Base-by-base conservation (phyloP, 2,329 filamentous ascomycete genomes). In the Phyllosticta citriasiana region DNA sequence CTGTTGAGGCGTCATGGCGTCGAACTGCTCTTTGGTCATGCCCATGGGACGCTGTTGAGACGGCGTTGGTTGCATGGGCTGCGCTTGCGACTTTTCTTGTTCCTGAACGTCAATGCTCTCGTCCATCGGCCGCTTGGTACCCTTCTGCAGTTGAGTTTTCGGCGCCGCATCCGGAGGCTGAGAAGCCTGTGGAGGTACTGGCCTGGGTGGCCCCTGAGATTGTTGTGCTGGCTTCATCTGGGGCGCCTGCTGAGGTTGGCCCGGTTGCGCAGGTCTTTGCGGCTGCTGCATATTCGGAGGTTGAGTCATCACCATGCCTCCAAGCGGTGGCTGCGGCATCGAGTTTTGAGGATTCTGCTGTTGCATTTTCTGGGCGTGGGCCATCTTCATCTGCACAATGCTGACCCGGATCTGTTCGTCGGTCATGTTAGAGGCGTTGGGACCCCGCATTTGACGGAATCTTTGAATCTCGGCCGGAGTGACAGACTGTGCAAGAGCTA, bases 401-500 rank as follows among this genome's bases (percentile, higher is more conserved):
- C 64, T 60, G 55, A 64, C 57, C 40, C 73, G 71, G 22, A 81
- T 67, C 57, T 77, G 72, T 3, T 80, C 78, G 63, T 80, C 78
- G 3, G 68, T 71, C 56, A 55, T 10, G 26, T 56, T 52, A 24
- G 60, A 53, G n/a, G 72, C 65, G 47, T 70, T 71, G 24, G 70
- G 65, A 10, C 62, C 53, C 19, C 60, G 53, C 12, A 65, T 62
- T 19, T 53, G 59, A 50, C 55, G 57, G 14, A 60, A 65, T 59
- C 57, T 64, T 26, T 66, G 51, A 57, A 63, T 55, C 57, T 64
- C 57, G 19, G 47, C 52, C 25, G 56, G 33, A 10, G 62, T 52
- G 12, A 59, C 53, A 14, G 56, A 59, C 54, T 61, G 59, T 9
- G 54, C 54, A 57, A 57, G 40, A n/a, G 27, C 3, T 10, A 53